Conservation (phyloP, 1,139 yeast species). For the Lodderomyces orthopsilosis region DNA sequence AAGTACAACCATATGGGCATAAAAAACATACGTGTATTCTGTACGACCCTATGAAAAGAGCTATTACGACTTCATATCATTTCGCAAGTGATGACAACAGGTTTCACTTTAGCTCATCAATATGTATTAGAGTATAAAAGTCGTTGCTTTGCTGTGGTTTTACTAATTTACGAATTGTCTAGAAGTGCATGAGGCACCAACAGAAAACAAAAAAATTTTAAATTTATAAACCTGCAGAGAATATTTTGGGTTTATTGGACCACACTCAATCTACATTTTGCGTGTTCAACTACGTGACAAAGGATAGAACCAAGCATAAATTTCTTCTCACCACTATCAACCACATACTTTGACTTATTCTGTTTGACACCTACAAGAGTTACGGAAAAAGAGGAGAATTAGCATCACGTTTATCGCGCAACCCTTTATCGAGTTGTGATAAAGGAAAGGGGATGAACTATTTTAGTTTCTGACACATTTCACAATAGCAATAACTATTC, state of each 20-base stretch:
- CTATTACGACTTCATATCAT: too few relatives aligned
- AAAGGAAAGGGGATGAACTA: not conserved
- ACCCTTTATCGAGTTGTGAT: conserved; percentile 1
- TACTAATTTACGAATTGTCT: not conserved
- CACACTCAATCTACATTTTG: too few relatives aligned
- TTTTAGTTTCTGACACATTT: not conserved
- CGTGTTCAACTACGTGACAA: not conserved
- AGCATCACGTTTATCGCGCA: not conserved
- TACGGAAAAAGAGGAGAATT: not conserved
- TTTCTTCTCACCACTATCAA: not conserved
- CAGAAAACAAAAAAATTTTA: not conserved
- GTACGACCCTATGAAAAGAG: too few relatives aligned
- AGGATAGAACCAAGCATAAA: not conserved
- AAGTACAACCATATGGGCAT: too few relatives aligned
- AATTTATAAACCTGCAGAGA: too few relatives aligned
- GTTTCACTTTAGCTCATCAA: too few relatives aligned
- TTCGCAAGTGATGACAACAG: too few relatives aligned
- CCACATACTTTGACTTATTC: not conserved
- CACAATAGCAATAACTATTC: not conserved
- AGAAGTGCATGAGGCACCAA: not conserved
- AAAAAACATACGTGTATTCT: too few relatives aligned
- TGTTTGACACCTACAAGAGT: not conserved
- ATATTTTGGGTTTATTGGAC: too few relatives aligned
- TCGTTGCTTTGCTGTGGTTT: too few relatives aligned
- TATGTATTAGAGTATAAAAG: too few relatives aligned